Evolutionary conservation across 768 basidiomycete genomes (phyloP).

Genomic region (Kwoniella mangroviensis): DNA sequence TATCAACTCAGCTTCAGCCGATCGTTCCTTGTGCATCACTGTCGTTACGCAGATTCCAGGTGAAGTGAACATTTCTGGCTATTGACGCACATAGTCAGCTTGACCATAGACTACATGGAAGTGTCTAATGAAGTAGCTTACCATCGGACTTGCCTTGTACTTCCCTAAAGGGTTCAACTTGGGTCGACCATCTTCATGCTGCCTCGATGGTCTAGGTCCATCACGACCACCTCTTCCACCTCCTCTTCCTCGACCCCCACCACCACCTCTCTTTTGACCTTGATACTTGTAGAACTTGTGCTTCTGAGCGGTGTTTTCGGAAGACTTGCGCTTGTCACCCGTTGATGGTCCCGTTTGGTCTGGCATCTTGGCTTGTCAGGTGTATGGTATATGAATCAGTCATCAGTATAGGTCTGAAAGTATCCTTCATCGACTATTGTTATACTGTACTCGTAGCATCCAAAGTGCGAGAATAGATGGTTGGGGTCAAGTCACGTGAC

Average conservation of each 20-base stretch:
- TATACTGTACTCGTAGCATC: too few relatives aligned
- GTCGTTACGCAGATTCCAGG: conserved; percentile 45
- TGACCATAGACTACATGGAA: not conserved
- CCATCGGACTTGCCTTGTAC: conserved; percentile 37
- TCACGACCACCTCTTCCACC: conserved; percentile 31
- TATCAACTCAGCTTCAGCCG: conserved; percentile 47
- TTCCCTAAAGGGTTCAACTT: conserved; percentile 34
- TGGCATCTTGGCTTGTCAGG: conserved; percentile 19
- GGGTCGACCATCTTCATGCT: conserved; percentile 5
- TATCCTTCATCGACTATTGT: too few relatives aligned
- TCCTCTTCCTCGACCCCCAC: conserved; percentile 26
- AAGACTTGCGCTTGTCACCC: conserved; percentile 7
- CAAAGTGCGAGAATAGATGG: too few relatives aligned
- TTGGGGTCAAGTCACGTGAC: too few relatives aligned
- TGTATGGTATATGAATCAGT: not conserved
- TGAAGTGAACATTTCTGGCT: conserved; percentile 37
- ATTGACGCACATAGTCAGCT: conserved; percentile 8
- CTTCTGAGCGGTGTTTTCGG: conserved; percentile 30
- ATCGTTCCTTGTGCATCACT: conserved; percentile 39
- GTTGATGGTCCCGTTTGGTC: conserved; percentile 15
- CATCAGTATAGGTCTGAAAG: not conserved
- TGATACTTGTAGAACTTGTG: conserved; percentile 42
- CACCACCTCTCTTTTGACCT: conserved; percentile 14
- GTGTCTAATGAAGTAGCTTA: conserved; percentile 20
- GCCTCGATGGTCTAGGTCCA: conserved; percentile 7